phyloP scores from a whole-genome alignment of 176 grass and related monocot species.

The Triticum urartu region DNA sequence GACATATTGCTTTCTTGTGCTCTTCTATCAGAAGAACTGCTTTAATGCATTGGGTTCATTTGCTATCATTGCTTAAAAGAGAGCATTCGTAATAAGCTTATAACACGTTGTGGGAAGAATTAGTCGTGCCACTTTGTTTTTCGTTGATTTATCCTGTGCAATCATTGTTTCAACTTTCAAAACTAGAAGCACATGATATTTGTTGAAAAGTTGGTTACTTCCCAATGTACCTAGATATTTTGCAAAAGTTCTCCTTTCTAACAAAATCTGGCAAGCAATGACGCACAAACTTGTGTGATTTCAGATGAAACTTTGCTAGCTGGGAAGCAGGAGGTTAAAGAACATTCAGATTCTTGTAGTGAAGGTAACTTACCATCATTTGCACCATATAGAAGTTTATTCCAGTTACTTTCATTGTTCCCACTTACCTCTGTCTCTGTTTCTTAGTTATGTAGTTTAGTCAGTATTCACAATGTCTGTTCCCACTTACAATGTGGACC shows the following conservation, averaged over 20 bases:
- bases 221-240: neutral
- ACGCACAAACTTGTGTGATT: neutral
- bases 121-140: neutral
- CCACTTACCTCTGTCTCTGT: neutral
- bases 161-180: neutral
- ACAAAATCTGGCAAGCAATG: neutral
- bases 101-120: neutral
- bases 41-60: neutral
- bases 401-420: neutral
- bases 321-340: neutral
- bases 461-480: neutral
- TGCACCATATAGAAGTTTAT: neutral
- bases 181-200: neutral
- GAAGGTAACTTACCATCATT: neutral
- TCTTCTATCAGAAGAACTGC: neutral
- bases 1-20: neutral
- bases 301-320: slow-evolving; percentile 3
- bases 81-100: neutral
- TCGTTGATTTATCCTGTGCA: neutral
- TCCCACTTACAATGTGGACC: neutral
- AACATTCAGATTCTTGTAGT: neutral
- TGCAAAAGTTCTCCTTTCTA: neutral
- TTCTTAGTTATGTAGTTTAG: neutral
- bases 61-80: neutral
- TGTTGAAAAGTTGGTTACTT: neutral